These are phyloP conservation scores for Penicillium lividum DNA, from an alignment of 495 filamentous ascomycete genomes.

Conservation along the genomic window DNA sequence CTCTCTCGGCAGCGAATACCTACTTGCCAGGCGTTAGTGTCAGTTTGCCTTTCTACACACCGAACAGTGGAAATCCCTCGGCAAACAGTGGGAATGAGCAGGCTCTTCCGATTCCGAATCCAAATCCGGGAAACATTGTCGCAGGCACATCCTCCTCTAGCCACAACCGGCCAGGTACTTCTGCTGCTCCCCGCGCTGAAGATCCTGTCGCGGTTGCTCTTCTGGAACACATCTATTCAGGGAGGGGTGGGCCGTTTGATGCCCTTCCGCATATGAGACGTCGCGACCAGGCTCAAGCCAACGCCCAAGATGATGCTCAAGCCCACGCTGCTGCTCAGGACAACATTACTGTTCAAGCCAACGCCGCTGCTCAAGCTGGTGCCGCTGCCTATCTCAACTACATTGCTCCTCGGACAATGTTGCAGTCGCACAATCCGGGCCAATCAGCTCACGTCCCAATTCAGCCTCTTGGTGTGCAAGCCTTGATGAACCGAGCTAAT, in stretches of 20 bases:
- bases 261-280: too few relatives aligned
- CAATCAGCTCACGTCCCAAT: not conserved
- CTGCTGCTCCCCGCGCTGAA: not conserved
- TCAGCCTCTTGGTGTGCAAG: not conserved
- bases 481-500: not conserved
- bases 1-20: not conserved
- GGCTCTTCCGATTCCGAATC: not conserved
- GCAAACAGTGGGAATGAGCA: not conserved
- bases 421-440: not conserved
- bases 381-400: too few relatives aligned
- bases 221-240: too few relatives aligned
- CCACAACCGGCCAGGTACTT: not conserved
- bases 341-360: too few relatives aligned
- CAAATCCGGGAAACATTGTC: not conserved
- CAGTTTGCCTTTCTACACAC: not conserved
- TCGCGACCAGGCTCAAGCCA: not conserved
- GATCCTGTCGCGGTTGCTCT: too few relatives aligned
- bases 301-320: not conserved
- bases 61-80: not conserved
- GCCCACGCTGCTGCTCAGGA: too few relatives aligned
- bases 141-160: not conserved
- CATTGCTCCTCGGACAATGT: too few relatives aligned
- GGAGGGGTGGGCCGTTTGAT: too few relatives aligned
- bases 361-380: too few relatives aligned
- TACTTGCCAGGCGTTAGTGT: not conserved